Evolutionary conservation across 495 filamentous ascomycete species (phyloP), one percentile per base, ranked within the genome.

Genomic region (Neurospora discreta): DNA sequence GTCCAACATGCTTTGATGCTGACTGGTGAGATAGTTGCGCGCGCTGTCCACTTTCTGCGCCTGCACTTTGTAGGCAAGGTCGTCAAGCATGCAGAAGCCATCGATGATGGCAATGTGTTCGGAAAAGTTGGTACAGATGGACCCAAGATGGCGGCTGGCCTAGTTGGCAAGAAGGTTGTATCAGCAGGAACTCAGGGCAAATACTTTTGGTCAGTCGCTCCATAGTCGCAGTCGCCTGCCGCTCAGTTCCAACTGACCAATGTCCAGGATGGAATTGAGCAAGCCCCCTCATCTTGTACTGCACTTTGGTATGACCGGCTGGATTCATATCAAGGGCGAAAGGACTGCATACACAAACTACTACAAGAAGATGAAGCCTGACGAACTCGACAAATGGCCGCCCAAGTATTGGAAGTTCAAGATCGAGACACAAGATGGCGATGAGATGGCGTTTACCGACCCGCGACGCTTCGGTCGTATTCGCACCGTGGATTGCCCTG

Each of bases 351-450:
- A 95, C 79, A 84, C 80, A n/a, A 83, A 83, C 60, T 84, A 84
- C 73, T 94, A 97, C 83, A 89, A 91, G 69, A 84, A 88, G 73
- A 84, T 86, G 75, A 87, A 90, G 76, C 77, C 80, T 3, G 83
- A 85, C 23, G 88, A 91, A 43, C 74, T 79, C 18, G 80, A 83
- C 41, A 84, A 87, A 68, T 99, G 95, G 95, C 95, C 95, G 18
- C 95, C 95, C 0, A 92, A 90, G 78, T 95, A 87, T 79, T 92
- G 90, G 88, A 99, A 98, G 75, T 97, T 98, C 75, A 78, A 90
- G 15, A 80, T 97, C 8, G 84, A 90, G 71, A 90, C 91, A 18
- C 84, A 86, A 38, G 85, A 82, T 1, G 82, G 86, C 13, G 88
- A 88, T 52, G 88, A 94, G 80, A 89, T 91, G 16, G 94, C 93